These are phyloP conservation scores for Metschnikowia santaceciliae DNA, from an alignment of 805 yeast genomes.

Conservation along the genomic window DNA sequence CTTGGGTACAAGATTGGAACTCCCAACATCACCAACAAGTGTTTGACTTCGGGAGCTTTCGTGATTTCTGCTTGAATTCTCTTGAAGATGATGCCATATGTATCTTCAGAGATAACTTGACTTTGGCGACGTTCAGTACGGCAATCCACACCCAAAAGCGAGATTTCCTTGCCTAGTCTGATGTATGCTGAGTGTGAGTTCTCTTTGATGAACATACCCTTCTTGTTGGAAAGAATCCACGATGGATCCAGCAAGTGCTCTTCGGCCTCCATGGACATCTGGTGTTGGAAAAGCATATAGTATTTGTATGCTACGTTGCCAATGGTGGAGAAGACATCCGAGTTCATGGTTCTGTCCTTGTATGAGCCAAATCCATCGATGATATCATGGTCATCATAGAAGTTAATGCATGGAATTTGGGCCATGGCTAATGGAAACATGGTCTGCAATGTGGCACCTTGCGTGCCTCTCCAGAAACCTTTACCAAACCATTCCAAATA, in stretches of 20 bases:
- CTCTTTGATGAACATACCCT: constrained; percentile 70
- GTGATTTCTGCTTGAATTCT: constrained; percentile 56
- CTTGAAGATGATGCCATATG: constrained; percentile 60
- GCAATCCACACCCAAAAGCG: constrained; percentile 81
- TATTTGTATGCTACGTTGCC: constrained; percentile 81
- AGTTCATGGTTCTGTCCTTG: constrained; percentile 66
- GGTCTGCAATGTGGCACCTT: constrained; percentile 62
- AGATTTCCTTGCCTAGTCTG: constrained; percentile 69
- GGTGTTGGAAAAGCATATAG: constrained; percentile 91
- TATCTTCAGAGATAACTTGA: constrained; percentile 48
- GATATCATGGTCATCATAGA: constrained; percentile 93
- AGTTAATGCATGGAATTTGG: constrained; percentile 78
- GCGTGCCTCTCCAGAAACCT: constrained; percentile 76
- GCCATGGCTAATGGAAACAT: constrained; percentile 74
- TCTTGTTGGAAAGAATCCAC: constrained; percentile 58
- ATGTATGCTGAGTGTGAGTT: constrained; percentile 65
- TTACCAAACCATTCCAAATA: constrained; percentile 87
- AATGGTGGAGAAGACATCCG: constrained; percentile 62
- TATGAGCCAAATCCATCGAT: constrained; percentile 97
- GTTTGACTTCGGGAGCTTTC: constrained; percentile 59
- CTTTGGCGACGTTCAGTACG: constrained; percentile 79
- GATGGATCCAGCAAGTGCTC: constrained; percentile 37
- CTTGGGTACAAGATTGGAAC: constrained; percentile 96
- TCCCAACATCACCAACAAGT: constrained; percentile 78
- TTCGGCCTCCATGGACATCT: constrained; percentile 47